Percentiles rank a stretch among this genome's conserved stretches.
phyloP scores from a whole-genome alignment of 1,284 basidiomycete genomes.

The Boletellus sp. region DNA sequence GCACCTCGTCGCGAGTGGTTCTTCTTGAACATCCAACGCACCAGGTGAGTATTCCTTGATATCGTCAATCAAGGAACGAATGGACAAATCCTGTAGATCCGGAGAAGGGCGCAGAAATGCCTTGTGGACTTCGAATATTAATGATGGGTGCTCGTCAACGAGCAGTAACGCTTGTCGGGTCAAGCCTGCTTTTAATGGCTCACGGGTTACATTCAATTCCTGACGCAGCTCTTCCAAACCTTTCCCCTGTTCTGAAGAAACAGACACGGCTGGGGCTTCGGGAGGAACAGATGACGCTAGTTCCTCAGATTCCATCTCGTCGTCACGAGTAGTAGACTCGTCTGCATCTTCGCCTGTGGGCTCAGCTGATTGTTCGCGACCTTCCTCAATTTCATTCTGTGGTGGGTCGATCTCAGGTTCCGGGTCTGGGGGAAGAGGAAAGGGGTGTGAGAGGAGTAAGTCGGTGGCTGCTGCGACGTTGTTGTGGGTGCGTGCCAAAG shows the following conservation, averaged over 20 bases:
- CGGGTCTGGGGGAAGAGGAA: slow-evolving; percentile 67
- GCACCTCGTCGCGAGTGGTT: slow-evolving; percentile 76
- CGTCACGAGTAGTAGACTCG: slow-evolving; percentile 25
- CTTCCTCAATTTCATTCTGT: slow-evolving; percentile 34
- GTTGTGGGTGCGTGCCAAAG: slow-evolving; percentile 82
- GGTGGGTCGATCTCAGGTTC: slow-evolving; percentile 34
- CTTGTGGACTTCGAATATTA: slow-evolving; percentile 86
- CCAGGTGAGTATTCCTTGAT: slow-evolving; percentile 64
- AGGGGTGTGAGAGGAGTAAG: slow-evolving; percentile 79
- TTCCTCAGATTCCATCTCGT: slow-evolving; percentile 29
- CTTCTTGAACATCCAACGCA: slow-evolving; percentile 65
- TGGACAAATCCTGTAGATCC: slow-evolving; percentile 57
- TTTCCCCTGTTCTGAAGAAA: slow-evolving; percentile 39
- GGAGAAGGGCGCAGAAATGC: slow-evolving; percentile 69
- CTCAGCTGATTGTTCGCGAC: slow-evolving; percentile 28
- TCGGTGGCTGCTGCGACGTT: slow-evolving; percentile 91
- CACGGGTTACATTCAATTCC: slow-evolving; percentile 66
- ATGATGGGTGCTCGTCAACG: slow-evolving; percentile 81
- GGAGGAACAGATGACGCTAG: slow-evolving; percentile 15
- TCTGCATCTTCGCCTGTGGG: slow-evolving; percentile 26
- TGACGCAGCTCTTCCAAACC: slow-evolving; percentile 57
- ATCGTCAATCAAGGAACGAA: slow-evolving; percentile 68
- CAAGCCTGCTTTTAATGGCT: slow-evolving; percentile 62
- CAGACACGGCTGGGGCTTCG: slow-evolving; percentile 6
- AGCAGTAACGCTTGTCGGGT: slow-evolving; percentile 70